phyloP scores from a whole-genome alignment of 176 grass and related monocot species.

The Tillandsia fasciculata region DNA sequence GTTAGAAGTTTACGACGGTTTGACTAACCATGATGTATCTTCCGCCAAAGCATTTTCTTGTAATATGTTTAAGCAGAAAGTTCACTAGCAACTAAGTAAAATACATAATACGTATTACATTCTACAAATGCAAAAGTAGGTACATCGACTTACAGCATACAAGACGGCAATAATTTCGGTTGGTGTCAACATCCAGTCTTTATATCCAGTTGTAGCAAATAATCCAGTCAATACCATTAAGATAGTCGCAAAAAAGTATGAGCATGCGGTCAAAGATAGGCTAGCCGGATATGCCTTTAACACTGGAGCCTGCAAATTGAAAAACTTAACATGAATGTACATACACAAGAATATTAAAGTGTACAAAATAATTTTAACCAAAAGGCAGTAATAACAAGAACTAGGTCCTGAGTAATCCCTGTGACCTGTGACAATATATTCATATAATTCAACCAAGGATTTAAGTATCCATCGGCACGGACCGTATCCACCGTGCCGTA shows the following conservation, averaged over 20 bases:
- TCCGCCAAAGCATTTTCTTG: background rate
- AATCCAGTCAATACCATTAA: slow-evolving; percentile 74
- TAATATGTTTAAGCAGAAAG: background rate
- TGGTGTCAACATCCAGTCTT: slow-evolving; percentile 68
- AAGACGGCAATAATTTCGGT: slow-evolving; percentile 60
- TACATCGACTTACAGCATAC: slow-evolving; percentile 60
- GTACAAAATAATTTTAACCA: background rate
- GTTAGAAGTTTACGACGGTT: background rate
- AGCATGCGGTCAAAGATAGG: slow-evolving; percentile 88
- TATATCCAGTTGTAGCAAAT: slow-evolving; percentile 46
- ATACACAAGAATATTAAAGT: background rate
- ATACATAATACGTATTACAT: background rate
- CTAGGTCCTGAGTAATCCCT: background rate
- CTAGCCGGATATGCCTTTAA: slow-evolving; percentile 68
- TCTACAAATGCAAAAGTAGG: background rate
- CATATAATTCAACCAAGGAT: too few relatives aligned
- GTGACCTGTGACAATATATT: too few relatives aligned
- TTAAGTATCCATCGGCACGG: too few relatives aligned
- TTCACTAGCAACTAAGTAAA: background rate
- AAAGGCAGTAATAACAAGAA: background rate
- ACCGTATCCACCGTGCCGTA: too few relatives aligned
- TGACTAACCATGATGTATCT: background rate
- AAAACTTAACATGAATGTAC: background rate
- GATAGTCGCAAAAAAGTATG: slow-evolving; percentile 66
- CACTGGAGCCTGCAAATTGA: slow-evolving; percentile 60